Evolutionary conservation across 371 early-diverging fungal species (phyloP).

Genomic region (Syncephalastrum contaminatum): DNA sequence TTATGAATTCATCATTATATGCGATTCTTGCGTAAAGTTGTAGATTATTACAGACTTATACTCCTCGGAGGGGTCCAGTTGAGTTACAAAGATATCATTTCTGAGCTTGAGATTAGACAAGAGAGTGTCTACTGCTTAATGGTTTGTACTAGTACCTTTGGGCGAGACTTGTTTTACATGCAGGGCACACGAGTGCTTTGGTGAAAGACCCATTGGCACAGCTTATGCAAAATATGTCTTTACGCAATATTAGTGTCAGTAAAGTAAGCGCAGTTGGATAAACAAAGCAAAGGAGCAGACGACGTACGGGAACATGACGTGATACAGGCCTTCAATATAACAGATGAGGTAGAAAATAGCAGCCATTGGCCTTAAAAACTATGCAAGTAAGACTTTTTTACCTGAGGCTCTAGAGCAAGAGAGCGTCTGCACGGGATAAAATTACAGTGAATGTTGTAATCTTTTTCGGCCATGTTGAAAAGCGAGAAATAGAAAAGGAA

Average conservation of each 20-base stretch:
- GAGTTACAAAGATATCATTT: constrained; percentile 67
- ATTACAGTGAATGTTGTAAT: constrained; percentile 60
- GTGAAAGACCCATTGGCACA: constrained; percentile 66
- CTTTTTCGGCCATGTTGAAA: constrained; percentile 24
- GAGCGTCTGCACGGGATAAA: constrained; percentile 54
- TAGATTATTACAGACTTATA: constrained; percentile 51
- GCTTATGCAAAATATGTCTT: constrained; percentile 79
- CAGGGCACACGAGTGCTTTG: constrained; percentile 68
- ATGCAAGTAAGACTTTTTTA: constrained; percentile 4
- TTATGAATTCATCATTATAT: constrained; percentile 1
- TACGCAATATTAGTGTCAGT: background rate
- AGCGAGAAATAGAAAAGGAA: background rate
- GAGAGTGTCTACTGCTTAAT: background rate
- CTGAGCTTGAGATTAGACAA: constrained; percentile 24
- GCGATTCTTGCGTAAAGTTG: background rate
- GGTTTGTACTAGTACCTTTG: constrained; percentile 38
- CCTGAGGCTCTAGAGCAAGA: constrained; percentile 33
- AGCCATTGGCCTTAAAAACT: constrained; percentile 5
- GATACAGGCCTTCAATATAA: constrained; percentile 53
- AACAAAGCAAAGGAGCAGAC: background rate
- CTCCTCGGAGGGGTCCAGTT: constrained; percentile 73
- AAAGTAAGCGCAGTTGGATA: background rate
- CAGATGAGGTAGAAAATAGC: background rate
- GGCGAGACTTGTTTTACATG: constrained; percentile 66
- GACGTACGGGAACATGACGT: constrained; percentile 75